Evolutionary conservation across 176 grass and related monocot genomes (phyloP), one percentile per base, ranked within the genome.

Genomic region (Carex parvula): DNA sequence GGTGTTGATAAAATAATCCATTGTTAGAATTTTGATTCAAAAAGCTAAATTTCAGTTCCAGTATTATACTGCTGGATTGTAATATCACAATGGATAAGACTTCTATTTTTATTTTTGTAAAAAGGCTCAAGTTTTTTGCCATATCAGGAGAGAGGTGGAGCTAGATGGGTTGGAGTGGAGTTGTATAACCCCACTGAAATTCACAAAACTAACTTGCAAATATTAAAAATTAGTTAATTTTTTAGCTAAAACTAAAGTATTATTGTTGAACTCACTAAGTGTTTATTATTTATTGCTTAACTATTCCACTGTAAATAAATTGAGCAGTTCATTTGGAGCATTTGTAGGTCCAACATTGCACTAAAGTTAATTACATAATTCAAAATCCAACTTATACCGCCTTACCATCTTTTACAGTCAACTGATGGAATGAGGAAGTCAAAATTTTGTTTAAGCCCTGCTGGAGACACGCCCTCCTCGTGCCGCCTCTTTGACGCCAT

Each of bases 401-500:
- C 37, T 58, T 61, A 15, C 35, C 16, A 83, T 55, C 26, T 55
- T 69, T 68, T 81, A 69, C 90, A 95, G 93, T 99, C 91, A 76
- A 90, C 85, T 0, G 84, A 89, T 85, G 96, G 89, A 32, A 99
- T 95, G 93, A 64, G 88, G 8, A 90, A 87, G 52, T 94, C 93
- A 61, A 99, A 95, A 77, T 99, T 99, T 50, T 99, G 96, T 44
- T 83, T 99, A 37, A 87, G 94, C 55, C 93, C 96, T 21, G 93
- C 96, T 32, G 88, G 96, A 22, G 96, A 99, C 73, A 95, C 96
- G 60, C 93, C 96, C 83, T 94, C 93, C 16, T 99, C 96, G 4
- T 99, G 96, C 81, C 91, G 91, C 54, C 68, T 95, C 37, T 99
- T 99, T 86, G 93, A 99, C 86, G 93, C 96, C 21, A 99, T 99